A percentile compares a stretch with the other conserved stretches of the same genome.
Evolutionary conservation across 257 asterid genomes (phyloP).

Genomic region (Solanum lycopersicoides): DNA sequence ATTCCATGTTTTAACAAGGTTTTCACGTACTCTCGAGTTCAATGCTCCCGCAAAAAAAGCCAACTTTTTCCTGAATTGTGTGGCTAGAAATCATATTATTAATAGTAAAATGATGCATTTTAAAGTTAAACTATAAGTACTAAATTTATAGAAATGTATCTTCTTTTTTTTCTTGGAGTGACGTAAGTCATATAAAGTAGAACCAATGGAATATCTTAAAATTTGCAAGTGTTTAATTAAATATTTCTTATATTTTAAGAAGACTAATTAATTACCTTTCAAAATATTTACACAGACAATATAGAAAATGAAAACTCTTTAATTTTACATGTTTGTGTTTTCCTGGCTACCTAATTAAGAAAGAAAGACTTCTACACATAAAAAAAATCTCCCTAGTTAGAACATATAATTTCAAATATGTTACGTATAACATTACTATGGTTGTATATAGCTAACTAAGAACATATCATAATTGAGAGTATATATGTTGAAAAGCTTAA

Average conservation of each 20-base stretch:
- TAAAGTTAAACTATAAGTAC: too few relatives aligned
- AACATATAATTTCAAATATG: not conserved
- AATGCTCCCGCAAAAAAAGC: conserved; percentile 88
- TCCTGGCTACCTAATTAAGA: not conserved
- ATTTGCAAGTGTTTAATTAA: not conserved
- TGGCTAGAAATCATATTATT: too few relatives aligned
- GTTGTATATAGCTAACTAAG: not conserved
- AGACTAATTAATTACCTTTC: not conserved
- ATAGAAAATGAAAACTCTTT: not conserved
- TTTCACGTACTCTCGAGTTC: conserved; percentile 58
- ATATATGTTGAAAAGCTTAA: not conserved
- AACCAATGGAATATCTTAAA: not conserved
- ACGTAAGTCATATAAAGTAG: too few relatives aligned
- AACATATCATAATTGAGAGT: not conserved
- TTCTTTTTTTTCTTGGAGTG: too few relatives aligned
- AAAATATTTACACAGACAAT: not conserved
- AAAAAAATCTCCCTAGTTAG: not conserved
- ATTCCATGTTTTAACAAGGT: conserved; percentile 33
- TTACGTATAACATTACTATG: not conserved
- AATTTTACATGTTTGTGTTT: not conserved
- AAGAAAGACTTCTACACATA: not conserved
- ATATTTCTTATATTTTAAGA: not conserved
- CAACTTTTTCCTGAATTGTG: conserved; percentile 37
- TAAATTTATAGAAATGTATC: too few relatives aligned
- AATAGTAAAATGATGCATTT: too few relatives aligned